A percentile compares a stretch with the other conserved stretches of the same genome.
Evolutionary conservation across 75 land plant genomes (phyloP).

Genomic region (Chamaecyparis obtusa): DNA sequence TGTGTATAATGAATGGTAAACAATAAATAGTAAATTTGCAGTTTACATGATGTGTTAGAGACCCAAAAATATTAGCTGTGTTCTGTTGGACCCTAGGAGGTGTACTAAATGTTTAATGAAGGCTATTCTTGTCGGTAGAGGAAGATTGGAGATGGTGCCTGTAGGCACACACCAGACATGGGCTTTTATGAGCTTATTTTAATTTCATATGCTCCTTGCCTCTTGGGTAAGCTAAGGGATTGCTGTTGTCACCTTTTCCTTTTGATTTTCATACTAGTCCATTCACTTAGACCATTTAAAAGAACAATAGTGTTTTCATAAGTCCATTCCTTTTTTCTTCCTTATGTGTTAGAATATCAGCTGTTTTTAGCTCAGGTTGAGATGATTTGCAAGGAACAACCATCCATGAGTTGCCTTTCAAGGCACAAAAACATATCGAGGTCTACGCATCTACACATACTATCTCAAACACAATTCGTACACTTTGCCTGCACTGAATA

Average conservation of each 20-base stretch:
- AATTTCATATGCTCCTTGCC: background rate
- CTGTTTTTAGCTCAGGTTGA: background rate
- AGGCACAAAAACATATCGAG: background rate
- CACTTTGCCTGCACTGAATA: background rate
- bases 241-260: background rate
- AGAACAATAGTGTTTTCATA: background rate
- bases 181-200: background rate
- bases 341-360: background rate
- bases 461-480: background rate
- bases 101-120: background rate
- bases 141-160: background rate
- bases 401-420: background rate
- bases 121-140: background rate
- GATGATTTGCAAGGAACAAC: background rate
- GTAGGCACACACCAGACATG: background rate
- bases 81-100: background rate
- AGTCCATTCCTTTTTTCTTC: background rate
- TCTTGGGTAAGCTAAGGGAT: background rate
- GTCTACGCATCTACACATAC: background rate
- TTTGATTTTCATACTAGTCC: background rate
- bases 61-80: background rate
- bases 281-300: background rate
- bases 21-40: too few relatives aligned
- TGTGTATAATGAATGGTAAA: too few relatives aligned
- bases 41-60: background rate